Conservation (phyloP, 345 rosid species). For the Anastatica hierochuntica region DNA sequence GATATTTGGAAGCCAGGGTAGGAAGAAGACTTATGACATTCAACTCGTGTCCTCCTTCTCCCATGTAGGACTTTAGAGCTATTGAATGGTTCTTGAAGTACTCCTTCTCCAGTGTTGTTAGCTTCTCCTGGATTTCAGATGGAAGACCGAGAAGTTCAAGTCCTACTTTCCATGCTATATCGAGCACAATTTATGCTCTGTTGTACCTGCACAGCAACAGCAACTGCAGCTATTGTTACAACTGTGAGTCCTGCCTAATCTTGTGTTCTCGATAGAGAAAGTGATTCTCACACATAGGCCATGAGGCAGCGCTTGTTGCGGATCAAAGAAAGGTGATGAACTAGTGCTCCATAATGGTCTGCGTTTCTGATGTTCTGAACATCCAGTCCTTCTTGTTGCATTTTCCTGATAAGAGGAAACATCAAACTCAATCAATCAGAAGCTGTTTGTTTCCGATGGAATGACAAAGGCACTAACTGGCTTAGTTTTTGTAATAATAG, state of each 20-base stretch:
- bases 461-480: neutral
- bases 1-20: neutral
- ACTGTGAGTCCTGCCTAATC: neutral
- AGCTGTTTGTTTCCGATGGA: neutral
- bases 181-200: conserved; percentile 68
- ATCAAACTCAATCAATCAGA: too few relatives aligned
- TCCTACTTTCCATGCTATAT: conserved; percentile 66
- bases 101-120: conserved; percentile 52
- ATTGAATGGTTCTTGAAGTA: conserved; percentile 60
- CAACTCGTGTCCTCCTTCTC: conserved; percentile 57
- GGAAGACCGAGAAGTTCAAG: conserved; percentile 66
- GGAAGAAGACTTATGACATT: conserved; percentile 48
- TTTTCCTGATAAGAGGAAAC: conserved; percentile 43
- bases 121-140: conserved; percentile 60
- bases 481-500: too few relatives aligned
- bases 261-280: neutral
- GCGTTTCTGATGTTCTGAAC: conserved; percentile 68
- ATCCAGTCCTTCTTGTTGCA: conserved; percentile 80
- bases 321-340: conserved; percentile 75
- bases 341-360: conserved; percentile 81
- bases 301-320: conserved; percentile 90
- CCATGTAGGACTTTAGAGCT: conserved; percentile 63
- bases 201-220: conserved; percentile 45
- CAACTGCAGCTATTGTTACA: neutral
- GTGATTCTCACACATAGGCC: conserved; percentile 65